phyloP scores from a whole-genome alignment of 139 green algal species.

The Chlorella sp. region DNA sequence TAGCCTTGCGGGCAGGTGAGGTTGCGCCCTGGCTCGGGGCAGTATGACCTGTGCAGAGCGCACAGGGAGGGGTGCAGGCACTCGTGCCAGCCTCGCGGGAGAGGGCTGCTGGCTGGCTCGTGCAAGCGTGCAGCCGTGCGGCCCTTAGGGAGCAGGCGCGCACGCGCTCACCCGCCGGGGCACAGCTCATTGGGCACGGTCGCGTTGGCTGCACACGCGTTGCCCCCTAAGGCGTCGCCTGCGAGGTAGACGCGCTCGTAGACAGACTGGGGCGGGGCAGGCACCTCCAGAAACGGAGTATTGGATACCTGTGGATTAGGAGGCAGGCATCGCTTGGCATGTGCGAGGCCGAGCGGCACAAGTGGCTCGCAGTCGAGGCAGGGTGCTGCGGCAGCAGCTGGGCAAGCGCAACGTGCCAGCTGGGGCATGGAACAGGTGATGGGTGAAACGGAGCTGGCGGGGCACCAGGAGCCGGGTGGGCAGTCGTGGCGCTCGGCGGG shows the following conservation, averaged over 20 bases:
- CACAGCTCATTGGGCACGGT: slow-evolving; percentile 15
- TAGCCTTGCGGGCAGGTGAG: slow-evolving; percentile 38
- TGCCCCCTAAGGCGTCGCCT: slow-evolving; percentile 41
- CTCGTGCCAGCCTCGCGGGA: too few relatives aligned
- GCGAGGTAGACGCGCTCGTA: slow-evolving; percentile 34
- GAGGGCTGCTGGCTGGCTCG: too few relatives aligned
- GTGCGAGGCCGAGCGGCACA: not conserved
- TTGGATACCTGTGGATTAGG: not conserved
- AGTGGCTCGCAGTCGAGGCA: not conserved
- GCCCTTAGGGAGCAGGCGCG: not conserved
- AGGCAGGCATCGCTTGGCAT: not conserved
- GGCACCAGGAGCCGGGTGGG: slow-evolving; percentile 43
- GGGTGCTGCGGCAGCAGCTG: not conserved
- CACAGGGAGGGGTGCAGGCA: too few relatives aligned
- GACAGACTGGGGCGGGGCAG: too few relatives aligned
- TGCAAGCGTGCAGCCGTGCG: too few relatives aligned
- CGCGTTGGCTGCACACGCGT: slow-evolving; percentile 45
- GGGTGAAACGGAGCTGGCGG: slow-evolving; percentile 23
- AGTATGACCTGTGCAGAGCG: slow-evolving; percentile 46
- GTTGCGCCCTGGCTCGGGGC: slow-evolving; percentile 24
- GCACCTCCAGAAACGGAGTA: too few relatives aligned
- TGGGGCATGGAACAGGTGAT: slow-evolving; percentile 41
- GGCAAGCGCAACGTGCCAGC: not conserved
- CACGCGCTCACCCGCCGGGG: slow-evolving; percentile 16
- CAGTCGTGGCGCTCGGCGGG: slow-evolving; percentile 24